These are phyloP conservation scores for Xerocomus spinulosus DNA, from an alignment of 768 basidiomycete genomes.

Conservation along the genomic window DNA sequence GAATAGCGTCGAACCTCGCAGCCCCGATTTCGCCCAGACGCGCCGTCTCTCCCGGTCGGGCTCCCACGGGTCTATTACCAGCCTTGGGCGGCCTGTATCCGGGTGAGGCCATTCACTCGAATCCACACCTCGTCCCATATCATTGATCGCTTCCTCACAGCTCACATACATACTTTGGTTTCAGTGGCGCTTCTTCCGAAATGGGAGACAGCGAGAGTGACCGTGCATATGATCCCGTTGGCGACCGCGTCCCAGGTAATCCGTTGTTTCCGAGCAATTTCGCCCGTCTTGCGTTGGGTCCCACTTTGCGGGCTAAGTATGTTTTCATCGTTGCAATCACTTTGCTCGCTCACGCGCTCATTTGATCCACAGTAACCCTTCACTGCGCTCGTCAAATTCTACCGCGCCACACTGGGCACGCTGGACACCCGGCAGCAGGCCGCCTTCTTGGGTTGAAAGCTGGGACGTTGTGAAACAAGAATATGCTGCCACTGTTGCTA, in stretches of 20 bases:
- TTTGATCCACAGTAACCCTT: constrained; percentile 22
- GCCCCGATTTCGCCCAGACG: constrained; percentile 19
- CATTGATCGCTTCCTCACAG: constrained; percentile 7
- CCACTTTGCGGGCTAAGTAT: constrained; percentile 57
- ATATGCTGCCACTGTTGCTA: constrained; percentile 39
- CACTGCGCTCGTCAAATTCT: constrained; percentile 14
- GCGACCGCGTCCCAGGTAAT: constrained; percentile 64
- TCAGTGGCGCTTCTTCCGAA: constrained; percentile 14
- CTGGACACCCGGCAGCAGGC: constrained; percentile 28
- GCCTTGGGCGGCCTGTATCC: constrained; percentile 23
- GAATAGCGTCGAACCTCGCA: constrained; percentile 24
- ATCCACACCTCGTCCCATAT: neutral
- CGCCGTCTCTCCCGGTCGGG: constrained; percentile 23
- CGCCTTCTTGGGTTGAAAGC: constrained; percentile 38
- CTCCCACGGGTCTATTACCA: constrained; percentile 25
- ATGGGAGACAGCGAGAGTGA: constrained; percentile 26
- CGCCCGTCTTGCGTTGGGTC: constrained; percentile 57
- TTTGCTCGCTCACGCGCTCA: constrained; percentile 1
- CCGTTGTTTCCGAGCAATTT: constrained; percentile 84
- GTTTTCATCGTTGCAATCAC: constrained; percentile 11
- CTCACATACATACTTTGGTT: constrained; percentile 16
- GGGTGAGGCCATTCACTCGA: constrained; percentile 17
- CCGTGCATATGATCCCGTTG: constrained; percentile 45
- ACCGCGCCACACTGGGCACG: constrained; percentile 18
- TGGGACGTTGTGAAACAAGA: constrained; percentile 41